Evolutionary conservation across 352 stramenopile species (phyloP), one percentile per base, ranked within the genome.

Genomic region (Globisporangium cylindrosporum): DNA sequence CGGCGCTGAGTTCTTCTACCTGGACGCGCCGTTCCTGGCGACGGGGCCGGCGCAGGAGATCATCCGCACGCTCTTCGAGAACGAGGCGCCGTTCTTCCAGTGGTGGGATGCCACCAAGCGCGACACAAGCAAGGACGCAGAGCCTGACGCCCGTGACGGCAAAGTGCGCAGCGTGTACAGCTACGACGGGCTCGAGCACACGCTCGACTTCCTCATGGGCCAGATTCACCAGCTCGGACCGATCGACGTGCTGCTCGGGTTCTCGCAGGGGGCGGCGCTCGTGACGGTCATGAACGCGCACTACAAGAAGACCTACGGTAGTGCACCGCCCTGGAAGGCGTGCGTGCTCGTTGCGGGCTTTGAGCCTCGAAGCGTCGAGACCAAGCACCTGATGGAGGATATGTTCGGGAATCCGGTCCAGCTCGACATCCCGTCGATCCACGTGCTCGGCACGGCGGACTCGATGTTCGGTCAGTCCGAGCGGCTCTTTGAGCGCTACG

Each of bases 81-180:
- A 77, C 6, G 69, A 81, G 12, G 76, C 77, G 53, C 85, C 82
- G 55, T 93, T 88, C 68, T 92, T 81, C 71, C 80, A 93, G 72
- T 94, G 87, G 87, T 94, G 84, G 84, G 82, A 93, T 68, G 82
- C 81, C 18, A 66, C 87, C 51, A 80, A 85, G 57, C 43, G 71
- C 38, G 73, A 72, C 6, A 61, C 55, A 1, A 68, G 71, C 58
- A 60, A 65, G 4, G 64, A 48, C 14, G 58, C 54, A 6, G 59
- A 57, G 4, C 36, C 27, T 18, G 61, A 65, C 15, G 41, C n/a
- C n/a, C 14, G 29, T 14, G 55, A 27, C 12, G 59, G 62, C 25
- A 66, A 78, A 15, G 62, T 60, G 8, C 59, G 69, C 29, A 66
- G 66, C 27, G 55, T 61, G 9, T 89, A 84, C 60, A 72, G 67